phyloP scores from a whole-genome alignment of 75 land plant genomes.

The Pinus albicaulis region DNA sequence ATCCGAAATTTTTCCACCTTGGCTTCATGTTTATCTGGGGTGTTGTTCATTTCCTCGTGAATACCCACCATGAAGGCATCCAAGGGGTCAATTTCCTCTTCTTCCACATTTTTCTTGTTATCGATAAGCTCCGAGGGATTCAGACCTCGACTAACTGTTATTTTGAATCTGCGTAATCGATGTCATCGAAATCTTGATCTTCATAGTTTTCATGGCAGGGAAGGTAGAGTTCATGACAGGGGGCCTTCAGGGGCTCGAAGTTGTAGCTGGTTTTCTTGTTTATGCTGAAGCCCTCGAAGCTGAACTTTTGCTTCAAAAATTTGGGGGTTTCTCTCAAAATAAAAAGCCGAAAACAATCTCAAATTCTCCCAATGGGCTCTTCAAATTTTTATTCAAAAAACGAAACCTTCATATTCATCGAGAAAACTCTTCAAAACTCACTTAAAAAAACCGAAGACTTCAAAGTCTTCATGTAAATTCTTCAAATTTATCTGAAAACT shows the following conservation, averaged over 20 bases:
- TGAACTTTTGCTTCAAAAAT: conserved; percentile 94
- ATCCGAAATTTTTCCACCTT: conserved; percentile 50
- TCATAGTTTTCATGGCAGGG: conserved; percentile 76
- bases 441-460: neutral
- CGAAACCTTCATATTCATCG: no score
- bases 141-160: neutral
- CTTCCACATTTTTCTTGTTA: conserved; percentile 10
- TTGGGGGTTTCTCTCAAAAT: neutral
- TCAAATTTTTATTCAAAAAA: no score
- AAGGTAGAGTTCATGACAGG: conserved; percentile 54
- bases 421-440: neutral
- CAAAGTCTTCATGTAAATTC: no score
- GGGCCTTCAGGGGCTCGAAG: conserved; percentile 67
- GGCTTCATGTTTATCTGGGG: no score
- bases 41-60: conserved; percentile 70
- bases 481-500: no score
- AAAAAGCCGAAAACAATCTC: neutral
- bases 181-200: conserved; percentile 76
- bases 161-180: conserved; percentile 48
- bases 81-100: conserved; percentile 88
- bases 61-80: conserved; percentile 99
- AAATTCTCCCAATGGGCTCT: no score
- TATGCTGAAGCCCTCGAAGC: conserved; percentile 92
- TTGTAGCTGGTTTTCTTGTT: conserved; percentile 63
- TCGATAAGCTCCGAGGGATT: neutral